Evolutionary conservation across 768 basidiomycete species (phyloP), one percentile per base, ranked within the genome.

Genomic region (Pulveroboletus sp.): DNA sequence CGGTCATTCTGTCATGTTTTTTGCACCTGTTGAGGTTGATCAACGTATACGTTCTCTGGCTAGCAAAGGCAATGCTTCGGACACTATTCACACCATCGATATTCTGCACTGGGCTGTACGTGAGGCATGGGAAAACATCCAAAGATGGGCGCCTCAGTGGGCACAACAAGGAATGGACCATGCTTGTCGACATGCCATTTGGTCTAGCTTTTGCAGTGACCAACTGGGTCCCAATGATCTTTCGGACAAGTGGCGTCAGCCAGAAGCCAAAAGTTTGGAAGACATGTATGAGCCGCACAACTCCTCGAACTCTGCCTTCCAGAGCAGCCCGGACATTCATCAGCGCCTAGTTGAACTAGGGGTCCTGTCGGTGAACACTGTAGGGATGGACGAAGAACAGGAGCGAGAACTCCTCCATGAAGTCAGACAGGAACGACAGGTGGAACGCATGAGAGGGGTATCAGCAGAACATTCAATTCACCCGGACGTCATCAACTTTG

Each of bases 1-100:
- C 9, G 73, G 71, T 0, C 78, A 80, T 44, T 73, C 77, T 4
- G 56, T 78, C 25, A 62, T 74, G 49, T 79, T 80, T 52, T 75
- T 75, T 34, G 76, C 75, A 2, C 72, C 78, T 6, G 58, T 57
- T 57, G 79, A 78, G 36, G 63, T 77, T 5, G 71, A 74, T 45
- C 55, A 52, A 38, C 48, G 50, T 1, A 77, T 80, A 29, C 70
- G 72, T 27, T 45, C 49, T 3, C 44, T 63, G 20, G 50, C 49
- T 13, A 37, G 34, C 5, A 65, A 62, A n/a, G 19, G 16, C 23
- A 20, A 35, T 16, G 0, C 16, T 1, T 6, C 17, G 25, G 47
- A 59, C 10, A 4, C 4, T 2, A 43, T 59, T 25, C 20, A 51
- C 17, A 58, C 66, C 0, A 33, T 35, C n/a, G 72, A 78, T 40